Evolutionary conservation across 2,329 filamentous ascomycete species (phyloP).

Genomic region (Teratosphaeria zuluensis): DNA sequence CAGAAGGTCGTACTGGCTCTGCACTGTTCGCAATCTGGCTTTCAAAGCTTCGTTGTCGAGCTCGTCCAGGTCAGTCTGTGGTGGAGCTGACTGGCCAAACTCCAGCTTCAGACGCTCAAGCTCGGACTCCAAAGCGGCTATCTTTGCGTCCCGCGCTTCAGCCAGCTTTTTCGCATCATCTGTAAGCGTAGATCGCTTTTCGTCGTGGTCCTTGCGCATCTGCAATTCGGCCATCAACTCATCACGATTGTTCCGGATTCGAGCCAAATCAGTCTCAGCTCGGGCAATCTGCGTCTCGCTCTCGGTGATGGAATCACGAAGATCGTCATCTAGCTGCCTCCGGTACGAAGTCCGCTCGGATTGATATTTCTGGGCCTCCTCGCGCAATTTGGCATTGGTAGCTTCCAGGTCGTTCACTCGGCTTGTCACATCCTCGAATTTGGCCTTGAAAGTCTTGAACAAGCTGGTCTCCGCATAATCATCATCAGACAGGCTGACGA

Average conservation of each 20-base stretch:
- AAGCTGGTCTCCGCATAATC: constrained; percentile 88
- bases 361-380: constrained; percentile 76
- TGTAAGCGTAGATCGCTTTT: constrained; percentile 60
- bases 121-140: constrained; percentile 73
- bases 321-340: constrained; percentile 70
- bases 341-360: constrained; percentile 77
- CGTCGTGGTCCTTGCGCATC: constrained; percentile 68
- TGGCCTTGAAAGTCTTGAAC: constrained; percentile 82
- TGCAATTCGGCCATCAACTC: constrained; percentile 74
- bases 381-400: constrained; percentile 70
- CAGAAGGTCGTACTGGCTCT: constrained; percentile 72
- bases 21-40: constrained; percentile 61
- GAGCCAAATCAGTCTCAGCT: constrained; percentile 73
- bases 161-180: constrained; percentile 73
- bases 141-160: constrained; percentile 68
- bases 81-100: constrained; percentile 35
- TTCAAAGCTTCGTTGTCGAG: constrained; percentile 63
- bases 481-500: constrained; percentile 73
- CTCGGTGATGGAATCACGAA: constrained; percentile 61
- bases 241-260: constrained; percentile 75
- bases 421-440: constrained; percentile 88
- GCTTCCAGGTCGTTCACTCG: constrained; percentile 87
- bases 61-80: constrained; percentile 32
- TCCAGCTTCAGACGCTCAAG: constrained; percentile 58
- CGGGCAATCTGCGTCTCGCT: constrained; percentile 72